Conservation (phyloP, 2,329 filamentous ascomycete genomes). For the Proliferodiscus dingleyae region DNA sequence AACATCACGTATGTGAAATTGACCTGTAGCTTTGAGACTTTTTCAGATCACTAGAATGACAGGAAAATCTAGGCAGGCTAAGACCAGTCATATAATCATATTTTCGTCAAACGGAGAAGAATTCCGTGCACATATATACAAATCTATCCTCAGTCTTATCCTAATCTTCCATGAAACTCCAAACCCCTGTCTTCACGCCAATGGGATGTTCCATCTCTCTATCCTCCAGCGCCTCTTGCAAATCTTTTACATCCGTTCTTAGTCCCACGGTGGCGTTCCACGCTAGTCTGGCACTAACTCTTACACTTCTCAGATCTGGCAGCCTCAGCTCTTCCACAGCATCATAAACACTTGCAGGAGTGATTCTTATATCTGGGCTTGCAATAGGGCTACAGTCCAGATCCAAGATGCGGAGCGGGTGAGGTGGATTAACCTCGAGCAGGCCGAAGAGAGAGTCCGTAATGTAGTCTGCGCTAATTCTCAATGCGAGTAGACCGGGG, state of each 20-base stretch:
- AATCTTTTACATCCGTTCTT: constrained; percentile 22
- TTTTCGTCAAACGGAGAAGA: too few species aligned
- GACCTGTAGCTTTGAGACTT: too few species aligned
- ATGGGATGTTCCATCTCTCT: constrained; percentile 25
- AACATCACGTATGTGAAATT: too few species aligned
- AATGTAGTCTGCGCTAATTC: constrained; percentile 32
- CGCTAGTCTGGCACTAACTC: constrained; percentile 28
- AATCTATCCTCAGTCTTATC: too few species aligned
- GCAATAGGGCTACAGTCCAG: constrained; percentile 29
- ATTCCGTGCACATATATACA: too few species aligned
- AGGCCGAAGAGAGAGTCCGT: constrained; percentile 24
- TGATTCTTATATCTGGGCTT: constrained; percentile 23
- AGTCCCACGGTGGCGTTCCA: constrained; percentile 26
- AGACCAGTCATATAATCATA: too few species aligned
- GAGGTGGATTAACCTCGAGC: constrained; percentile 3
- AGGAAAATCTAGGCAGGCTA: too few species aligned
- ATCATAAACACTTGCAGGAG: constrained; percentile 22
- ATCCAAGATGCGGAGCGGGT: constrained; percentile 28
- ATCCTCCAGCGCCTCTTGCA: constrained; percentile 27
- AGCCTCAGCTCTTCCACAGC: constrained; percentile 25
- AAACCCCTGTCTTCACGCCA: constrained; percentile 24
- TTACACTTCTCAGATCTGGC: constrained; percentile 27
- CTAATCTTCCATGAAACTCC: background rate
- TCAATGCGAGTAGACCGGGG: constrained; percentile 23
- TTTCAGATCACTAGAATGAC: too few species aligned